Evolutionary conservation across 75 land plant genomes (phyloP).

Genomic region (Selaginella tamariscina): DNA sequence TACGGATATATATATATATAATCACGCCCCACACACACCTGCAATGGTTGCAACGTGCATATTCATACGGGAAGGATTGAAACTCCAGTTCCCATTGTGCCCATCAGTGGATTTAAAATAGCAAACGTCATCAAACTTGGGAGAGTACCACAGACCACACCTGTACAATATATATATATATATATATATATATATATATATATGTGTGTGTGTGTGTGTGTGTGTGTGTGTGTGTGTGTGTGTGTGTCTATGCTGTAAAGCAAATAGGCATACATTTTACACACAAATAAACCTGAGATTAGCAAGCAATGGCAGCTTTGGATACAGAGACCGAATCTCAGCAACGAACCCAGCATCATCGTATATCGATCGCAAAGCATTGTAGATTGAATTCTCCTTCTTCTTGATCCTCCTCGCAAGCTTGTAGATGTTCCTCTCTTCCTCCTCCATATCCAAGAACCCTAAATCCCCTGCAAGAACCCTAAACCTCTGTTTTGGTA

Average conservation of each 20-base stretch:
- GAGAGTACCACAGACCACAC: slow-evolving; percentile 92
- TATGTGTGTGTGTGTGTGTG: too few relatives aligned
- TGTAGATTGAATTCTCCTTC: slow-evolving; percentile 55
- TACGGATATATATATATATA: too few relatives aligned
- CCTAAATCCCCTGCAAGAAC: neutral
- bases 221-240: too few relatives aligned
- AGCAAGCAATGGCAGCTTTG: slow-evolving; percentile 71
- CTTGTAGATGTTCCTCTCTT: slow-evolving; percentile 56
- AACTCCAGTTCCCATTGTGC: slow-evolving; percentile 81
- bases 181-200: too few relatives aligned
- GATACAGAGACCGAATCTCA: slow-evolving; percentile 77
- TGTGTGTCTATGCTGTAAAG: too few relatives aligned
- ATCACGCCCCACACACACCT: slow-evolving; percentile 48
- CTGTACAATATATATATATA: too few relatives aligned
- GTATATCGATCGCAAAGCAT: slow-evolving; percentile 85
- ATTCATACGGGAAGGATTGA: slow-evolving; percentile 80
- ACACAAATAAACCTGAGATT: too few relatives aligned
- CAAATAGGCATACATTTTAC: too few relatives aligned
- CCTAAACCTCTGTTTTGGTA: too few relatives aligned
- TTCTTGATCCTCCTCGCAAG: slow-evolving; percentile 51
- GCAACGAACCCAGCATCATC: slow-evolving; percentile 83
- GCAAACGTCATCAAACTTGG: slow-evolving; percentile 56
- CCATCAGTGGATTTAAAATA: slow-evolving; percentile 99
- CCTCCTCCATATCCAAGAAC: neutral
- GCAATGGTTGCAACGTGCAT: slow-evolving; percentile 74